phyloP scores from a whole-genome alignment of 352 stramenopile species.

The Pythium plurisporium region DNA sequence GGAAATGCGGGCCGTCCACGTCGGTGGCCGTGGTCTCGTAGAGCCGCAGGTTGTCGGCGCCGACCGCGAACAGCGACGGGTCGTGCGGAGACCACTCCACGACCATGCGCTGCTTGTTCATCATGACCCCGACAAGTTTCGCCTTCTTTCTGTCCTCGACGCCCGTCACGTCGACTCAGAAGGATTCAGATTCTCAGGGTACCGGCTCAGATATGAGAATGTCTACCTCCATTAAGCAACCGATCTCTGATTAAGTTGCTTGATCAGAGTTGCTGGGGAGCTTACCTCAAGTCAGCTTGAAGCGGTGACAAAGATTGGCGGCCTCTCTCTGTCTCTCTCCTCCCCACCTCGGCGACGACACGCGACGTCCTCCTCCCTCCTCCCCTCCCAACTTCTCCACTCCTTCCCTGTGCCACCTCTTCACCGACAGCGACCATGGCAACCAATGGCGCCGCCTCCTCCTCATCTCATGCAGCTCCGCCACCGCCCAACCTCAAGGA shows the following conservation, averaged over 20 bases:
- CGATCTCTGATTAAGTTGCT: background rate
- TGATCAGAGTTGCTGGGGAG: constrained; percentile 4
- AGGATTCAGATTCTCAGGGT: background rate
- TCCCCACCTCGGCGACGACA: background rate
- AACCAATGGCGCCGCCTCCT: no score
- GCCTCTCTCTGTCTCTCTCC: background rate
- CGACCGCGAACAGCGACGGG: constrained; percentile 76
- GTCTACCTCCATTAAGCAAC: constrained; percentile 4
- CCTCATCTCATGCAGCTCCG: background rate
- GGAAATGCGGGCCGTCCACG: constrained; percentile 16
- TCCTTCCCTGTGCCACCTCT: no score
- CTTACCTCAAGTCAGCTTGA: constrained; percentile 2
- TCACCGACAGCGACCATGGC: no score
- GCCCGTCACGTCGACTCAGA: constrained; percentile 4
- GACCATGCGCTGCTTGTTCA: constrained; percentile 72
- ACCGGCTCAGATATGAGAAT: background rate
- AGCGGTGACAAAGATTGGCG: constrained; percentile 24
- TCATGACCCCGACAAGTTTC: constrained; percentile 9
- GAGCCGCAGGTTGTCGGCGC: constrained; percentile 76
- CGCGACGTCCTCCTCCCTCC: background rate
- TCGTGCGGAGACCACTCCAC: constrained; percentile 86
- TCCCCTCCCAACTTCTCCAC: background rate
- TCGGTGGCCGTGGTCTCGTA: constrained; percentile 50
- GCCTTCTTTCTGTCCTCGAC: background rate
- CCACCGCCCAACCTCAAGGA: constrained; percentile 39